A percentile compares a stretch with the other conserved stretches of the same genome.
phyloP scores from a whole-genome alignment of 352 stramenopile genomes.

The Discostella stelligera region DNA sequence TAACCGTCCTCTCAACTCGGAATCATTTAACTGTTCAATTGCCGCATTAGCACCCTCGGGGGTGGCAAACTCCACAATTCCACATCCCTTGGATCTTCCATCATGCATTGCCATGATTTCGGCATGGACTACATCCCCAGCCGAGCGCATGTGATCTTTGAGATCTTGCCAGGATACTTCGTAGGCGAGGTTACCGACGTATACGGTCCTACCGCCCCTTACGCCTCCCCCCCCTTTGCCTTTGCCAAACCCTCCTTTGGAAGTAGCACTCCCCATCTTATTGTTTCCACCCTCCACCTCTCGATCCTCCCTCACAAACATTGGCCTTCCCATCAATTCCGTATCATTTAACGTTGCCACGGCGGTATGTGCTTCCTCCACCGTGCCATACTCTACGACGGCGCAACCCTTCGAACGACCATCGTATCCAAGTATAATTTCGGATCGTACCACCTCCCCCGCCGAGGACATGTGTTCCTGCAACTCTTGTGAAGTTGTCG shows the following conservation, averaged over 20 bases:
- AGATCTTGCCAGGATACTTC: slow-evolving; percentile 81
- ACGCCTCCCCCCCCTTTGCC: slow-evolving; percentile 41
- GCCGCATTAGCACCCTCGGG: slow-evolving; percentile 85
- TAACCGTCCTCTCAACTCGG: slow-evolving; percentile 89
- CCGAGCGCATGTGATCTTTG: slow-evolving; percentile 83
- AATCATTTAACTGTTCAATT: slow-evolving; percentile 90
- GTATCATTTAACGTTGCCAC: slow-evolving; percentile 89
- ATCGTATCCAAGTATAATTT: slow-evolving; percentile 63
- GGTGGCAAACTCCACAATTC: slow-evolving; percentile 80
- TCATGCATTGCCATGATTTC: slow-evolving; percentile 82
- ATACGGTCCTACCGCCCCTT: slow-evolving; percentile 16
- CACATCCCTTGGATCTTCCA: slow-evolving; percentile 89
- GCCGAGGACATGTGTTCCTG: slow-evolving; percentile 93
- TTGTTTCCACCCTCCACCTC: slow-evolving; percentile 64
- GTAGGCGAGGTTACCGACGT: slow-evolving; percentile 83
- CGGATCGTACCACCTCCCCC: slow-evolving; percentile 81
- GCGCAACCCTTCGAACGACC: slow-evolving; percentile 88
- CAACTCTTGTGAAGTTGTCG: slow-evolving; percentile 91
- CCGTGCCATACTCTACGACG: slow-evolving; percentile 89
- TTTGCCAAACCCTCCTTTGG: slow-evolving; percentile 28
- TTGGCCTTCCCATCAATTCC: slow-evolving; percentile 89
- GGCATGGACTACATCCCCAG: slow-evolving; percentile 73
- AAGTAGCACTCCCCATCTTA: neutral
- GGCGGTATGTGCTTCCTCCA: slow-evolving; percentile 85
- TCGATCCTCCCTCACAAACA: slow-evolving; percentile 93